Evolutionary conservation across 768 basidiomycete species (phyloP).

Genomic region (Aureoboletus auriporus): DNA sequence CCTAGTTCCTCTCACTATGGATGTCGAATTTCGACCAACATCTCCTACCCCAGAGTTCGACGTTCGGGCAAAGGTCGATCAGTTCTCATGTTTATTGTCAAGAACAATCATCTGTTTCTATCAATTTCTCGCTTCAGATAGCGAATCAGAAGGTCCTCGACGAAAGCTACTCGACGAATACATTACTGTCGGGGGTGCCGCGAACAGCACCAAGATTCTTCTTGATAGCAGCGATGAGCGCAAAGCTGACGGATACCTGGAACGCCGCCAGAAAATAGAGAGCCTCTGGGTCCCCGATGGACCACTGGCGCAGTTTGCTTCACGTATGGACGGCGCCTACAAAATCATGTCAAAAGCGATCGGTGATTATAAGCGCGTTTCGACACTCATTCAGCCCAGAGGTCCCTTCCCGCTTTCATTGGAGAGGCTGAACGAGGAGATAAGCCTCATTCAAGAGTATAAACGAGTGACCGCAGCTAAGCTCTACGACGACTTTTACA

Average conservation of each 20-base stretch:
- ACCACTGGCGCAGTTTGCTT: conserved; percentile 14
- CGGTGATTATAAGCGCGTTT: conserved; percentile 14
- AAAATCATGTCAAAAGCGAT: conserved; percentile 19
- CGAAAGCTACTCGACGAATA: conserved; percentile 24
- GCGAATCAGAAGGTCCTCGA: conserved; percentile 18
- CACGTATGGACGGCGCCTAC: conserved; percentile 18
- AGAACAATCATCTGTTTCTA: conserved; percentile 25
- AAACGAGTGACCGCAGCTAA: conserved; percentile 12
- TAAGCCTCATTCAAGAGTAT: conserved; percentile 18
- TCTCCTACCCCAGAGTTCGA: conserved; percentile 10
- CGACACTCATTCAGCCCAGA: conserved; percentile 10
- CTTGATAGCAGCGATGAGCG: conserved; percentile 22
- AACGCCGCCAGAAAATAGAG: conserved; percentile 18
- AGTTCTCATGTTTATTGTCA: conserved; percentile 17
- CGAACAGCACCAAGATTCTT: conserved; percentile 22
- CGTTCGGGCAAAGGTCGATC: conserved; percentile 20
- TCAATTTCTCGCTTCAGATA: conserved; percentile 26
- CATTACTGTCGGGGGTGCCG: conserved; percentile 24
- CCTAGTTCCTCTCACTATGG: conserved; percentile 8
- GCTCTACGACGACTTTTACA: conserved; percentile 21
- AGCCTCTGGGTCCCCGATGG: conserved; percentile 16
- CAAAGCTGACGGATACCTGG: conserved; percentile 18
- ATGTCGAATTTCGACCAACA: not conserved
- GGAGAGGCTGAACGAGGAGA: conserved; percentile 22
- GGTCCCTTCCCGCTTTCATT: conserved; percentile 20